Conservation (phyloP, 2,329 filamentous ascomycete genomes). For the Ramichloridium luteum region DNA sequence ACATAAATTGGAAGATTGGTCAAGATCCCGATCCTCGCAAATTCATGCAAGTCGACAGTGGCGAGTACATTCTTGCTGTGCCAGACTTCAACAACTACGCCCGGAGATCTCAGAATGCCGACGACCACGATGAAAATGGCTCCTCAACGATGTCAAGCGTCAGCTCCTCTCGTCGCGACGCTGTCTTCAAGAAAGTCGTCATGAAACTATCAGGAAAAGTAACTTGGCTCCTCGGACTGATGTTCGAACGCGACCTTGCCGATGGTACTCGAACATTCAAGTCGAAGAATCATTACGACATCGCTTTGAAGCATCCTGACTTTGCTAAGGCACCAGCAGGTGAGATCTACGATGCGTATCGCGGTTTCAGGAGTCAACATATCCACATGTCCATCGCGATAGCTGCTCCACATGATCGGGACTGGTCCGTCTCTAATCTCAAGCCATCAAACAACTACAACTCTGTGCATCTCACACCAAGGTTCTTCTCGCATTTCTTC, state of each 20-base stretch:
- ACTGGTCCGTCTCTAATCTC: constrained; percentile 67
- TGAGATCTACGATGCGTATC: constrained; percentile 74
- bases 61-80: constrained; percentile 86
- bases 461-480: constrained; percentile 82
- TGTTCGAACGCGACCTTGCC: constrained; percentile 76
- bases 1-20: constrained; percentile 78
- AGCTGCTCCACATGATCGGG: constrained; percentile 70
- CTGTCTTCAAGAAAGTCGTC: constrained; percentile 93
- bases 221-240: constrained; percentile 78
- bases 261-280: constrained; percentile 65
- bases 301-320: constrained; percentile 70
- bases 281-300: constrained; percentile 85
- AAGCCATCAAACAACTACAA: constrained; percentile 86
- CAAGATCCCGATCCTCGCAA: constrained; percentile 76
- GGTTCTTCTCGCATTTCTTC: constrained; percentile 98
- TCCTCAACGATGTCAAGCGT: constrained; percentile 39
- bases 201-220: constrained; percentile 98
- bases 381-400: constrained; percentile 93
- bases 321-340: constrained; percentile 49
- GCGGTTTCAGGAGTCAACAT: constrained; percentile 89
- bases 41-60: constrained; percentile 92
- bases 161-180: constrained; percentile 57
- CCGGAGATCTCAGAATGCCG: constrained; percentile 45
- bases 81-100: constrained; percentile 88
- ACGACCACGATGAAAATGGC: constrained; percentile 43